phyloP scores from a whole-genome alignment of 805 yeast genomes.

The Wickerhamiella alocasiicola region DNA sequence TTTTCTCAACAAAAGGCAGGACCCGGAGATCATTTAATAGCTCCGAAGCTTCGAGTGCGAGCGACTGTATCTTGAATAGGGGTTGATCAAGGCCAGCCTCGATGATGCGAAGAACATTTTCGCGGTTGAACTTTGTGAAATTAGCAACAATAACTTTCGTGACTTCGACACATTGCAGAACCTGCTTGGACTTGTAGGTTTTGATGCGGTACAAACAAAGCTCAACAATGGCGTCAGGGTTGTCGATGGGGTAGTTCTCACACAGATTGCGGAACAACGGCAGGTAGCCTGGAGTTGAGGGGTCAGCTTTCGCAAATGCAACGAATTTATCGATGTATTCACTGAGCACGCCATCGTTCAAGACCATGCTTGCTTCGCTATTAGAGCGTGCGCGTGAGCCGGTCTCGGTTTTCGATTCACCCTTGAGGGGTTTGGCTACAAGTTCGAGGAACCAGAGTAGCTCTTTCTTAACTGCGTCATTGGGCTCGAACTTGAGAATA shows the following conservation, averaged over 20 bases:
- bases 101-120: neutral
- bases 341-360: neutral
- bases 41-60: conserved; percentile 2
- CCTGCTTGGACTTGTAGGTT: conserved; percentile 2
- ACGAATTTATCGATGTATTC: neutral
- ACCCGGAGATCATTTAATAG: neutral
- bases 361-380: conserved; percentile 5
- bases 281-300: conserved; percentile 2
- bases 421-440: neutral
- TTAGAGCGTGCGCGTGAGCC: neutral
- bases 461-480: conserved; percentile 7
- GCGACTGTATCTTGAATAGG: neutral
- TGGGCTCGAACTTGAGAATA: neutral
- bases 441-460: neutral
- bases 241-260: neutral
- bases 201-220: neutral
- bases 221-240: neutral
- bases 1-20: neutral
- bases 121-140: neutral
- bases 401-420: neutral
- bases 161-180: neutral
- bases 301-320: neutral
- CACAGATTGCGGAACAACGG: conserved; percentile 1
- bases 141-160: neutral
- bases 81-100: neutral